Evolutionary conservation across 2,329 filamentous ascomycete species (phyloP).

Genomic region (Curvularia spicifera): DNA sequence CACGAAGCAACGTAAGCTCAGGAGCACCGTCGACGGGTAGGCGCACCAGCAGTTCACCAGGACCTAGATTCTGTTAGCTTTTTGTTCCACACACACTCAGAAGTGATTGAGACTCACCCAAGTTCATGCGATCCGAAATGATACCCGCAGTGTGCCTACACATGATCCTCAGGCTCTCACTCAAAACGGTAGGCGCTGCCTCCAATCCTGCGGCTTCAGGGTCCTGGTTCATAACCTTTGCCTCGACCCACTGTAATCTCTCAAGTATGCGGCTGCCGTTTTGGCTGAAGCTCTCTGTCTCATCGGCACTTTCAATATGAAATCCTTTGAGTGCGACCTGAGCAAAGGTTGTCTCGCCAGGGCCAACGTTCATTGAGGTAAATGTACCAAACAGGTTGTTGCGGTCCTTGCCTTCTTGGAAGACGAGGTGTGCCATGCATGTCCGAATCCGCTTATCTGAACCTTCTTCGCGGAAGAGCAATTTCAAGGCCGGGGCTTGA

Average conservation of each 20-base stretch:
- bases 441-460: slow-evolving; percentile 54
- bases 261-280: slow-evolving; percentile 51
- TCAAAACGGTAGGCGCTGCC: slow-evolving; percentile 71
- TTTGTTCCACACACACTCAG: background rate
- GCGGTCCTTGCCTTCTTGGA: slow-evolving; percentile 74
- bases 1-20: slow-evolving; percentile 58
- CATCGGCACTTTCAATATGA: slow-evolving; percentile 65
- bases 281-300: slow-evolving; percentile 54
- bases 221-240: slow-evolving; percentile 75
- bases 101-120: slow-evolving; percentile 55
- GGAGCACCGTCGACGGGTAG: slow-evolving; percentile 50
- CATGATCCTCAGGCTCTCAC: slow-evolving; percentile 76
- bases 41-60: slow-evolving; percentile 56
- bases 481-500: slow-evolving; percentile 71
- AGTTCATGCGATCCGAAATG: slow-evolving; percentile 82
- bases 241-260: slow-evolving; percentile 67
- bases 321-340: slow-evolving; percentile 72
- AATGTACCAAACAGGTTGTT: slow-evolving; percentile 74
- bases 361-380: slow-evolving; percentile 71
- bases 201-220: slow-evolving; percentile 62
- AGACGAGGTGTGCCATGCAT: slow-evolving; percentile 78
- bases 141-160: slow-evolving; percentile 78
- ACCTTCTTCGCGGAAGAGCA: slow-evolving; percentile 68
- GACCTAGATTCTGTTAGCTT: slow-evolving; percentile 31
- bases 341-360: slow-evolving; percentile 72